Percentiles rank a stretch among this genome's conserved stretches.
These are phyloP conservation scores for Globisporangium spinosum DNA, from an alignment of 352 stramenopile genomes.

Conservation along the genomic window DNA sequence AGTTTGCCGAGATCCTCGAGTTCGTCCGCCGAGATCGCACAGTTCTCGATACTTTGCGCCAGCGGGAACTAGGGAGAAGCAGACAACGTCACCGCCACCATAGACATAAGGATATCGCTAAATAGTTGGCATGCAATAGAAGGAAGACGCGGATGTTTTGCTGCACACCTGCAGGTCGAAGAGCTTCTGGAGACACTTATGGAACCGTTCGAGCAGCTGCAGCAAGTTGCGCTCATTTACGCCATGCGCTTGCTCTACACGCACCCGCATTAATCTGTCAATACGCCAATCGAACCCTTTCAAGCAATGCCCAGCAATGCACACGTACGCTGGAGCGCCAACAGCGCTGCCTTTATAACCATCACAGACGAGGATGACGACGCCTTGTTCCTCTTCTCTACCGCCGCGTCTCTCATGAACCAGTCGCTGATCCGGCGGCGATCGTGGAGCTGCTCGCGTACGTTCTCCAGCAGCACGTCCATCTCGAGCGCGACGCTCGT, in stretches of 20 bases:
- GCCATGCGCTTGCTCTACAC: conserved; percentile 13
- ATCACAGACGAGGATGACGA: not conserved
- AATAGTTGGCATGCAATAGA: not conserved
- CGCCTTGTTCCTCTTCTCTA: not conserved
- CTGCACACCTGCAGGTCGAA: conserved; percentile 21
- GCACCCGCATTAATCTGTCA: too few species aligned
- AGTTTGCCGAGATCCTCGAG: conserved; percentile 5
- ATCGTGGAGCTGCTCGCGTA: conserved; percentile 37
- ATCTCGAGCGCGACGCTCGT: conserved; percentile 29
- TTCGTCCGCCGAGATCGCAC: conserved; percentile 9
- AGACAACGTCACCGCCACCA: not conserved
- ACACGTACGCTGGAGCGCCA: conserved; percentile 30
- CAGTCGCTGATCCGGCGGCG: conserved; percentile 18
- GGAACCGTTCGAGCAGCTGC: conserved; percentile 19
- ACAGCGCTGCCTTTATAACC: conserved; percentile 23
- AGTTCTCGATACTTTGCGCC: conserved; percentile 25
- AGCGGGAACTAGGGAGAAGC: conserved; percentile 24
- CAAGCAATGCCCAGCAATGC: not conserved
- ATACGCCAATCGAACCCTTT: not conserved
- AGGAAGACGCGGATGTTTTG: not conserved
- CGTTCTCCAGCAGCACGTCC: conserved; percentile 26
- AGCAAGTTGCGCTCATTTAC: conserved; percentile 18
- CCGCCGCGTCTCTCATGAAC: not conserved
- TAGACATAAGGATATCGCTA: not conserved
- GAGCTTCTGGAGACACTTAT: conserved; percentile 22